Evolutionary conservation across 2,329 filamentous ascomycete species (phyloP), one percentile per base, ranked within the genome.

Genomic region (Cladophialophora immunda): DNA sequence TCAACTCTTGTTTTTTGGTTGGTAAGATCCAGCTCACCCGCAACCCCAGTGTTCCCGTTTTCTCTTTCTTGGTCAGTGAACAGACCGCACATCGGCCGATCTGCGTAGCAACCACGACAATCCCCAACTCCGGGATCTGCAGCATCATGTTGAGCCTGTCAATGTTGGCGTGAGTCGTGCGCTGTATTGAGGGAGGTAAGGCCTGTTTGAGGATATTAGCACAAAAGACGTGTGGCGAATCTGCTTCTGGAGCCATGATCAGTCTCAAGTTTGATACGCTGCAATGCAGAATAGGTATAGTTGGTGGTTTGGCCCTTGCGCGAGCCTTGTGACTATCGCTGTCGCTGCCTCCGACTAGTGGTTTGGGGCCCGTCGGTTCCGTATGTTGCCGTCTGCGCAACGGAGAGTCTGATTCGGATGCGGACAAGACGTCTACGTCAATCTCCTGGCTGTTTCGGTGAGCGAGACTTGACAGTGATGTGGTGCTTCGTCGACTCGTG

Each of bases 1-100:
- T 71, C 34, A 75, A 71, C 71, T 87, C 85, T 73, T 88, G 85
- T 5, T 75, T 76, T 34, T 75, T 73, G 29, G 83, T 83, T 0
- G 88, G 88, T 11, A 90, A 73, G 6, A 89, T 80, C 73, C 82
- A 82, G 62, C 89, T 86, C 0, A 88, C 73, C n/a, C 85, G 79
- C 69, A 88, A 85, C 0, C 83, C 80, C 66, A 83, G 68, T 8
- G 67, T 63, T 62, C 76, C 76, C 19, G 75, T 75, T 17, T 74
- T 69, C 54, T 73, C 65, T 38, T 76, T 73, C 67, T 76, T 73
- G 2, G 85, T 86, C 22, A 89, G 77, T 0, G 82, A 78, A 55
- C 89, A 81, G 1, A 90, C 77, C 3, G 82, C 83, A 22, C 82
- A 85, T 4, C 85, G 82, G 3, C 87, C 87, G 62, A 84, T 83